phyloP scores from a whole-genome alignment of 805 yeast genomes.

The Starmerella vaccinii region DNA sequence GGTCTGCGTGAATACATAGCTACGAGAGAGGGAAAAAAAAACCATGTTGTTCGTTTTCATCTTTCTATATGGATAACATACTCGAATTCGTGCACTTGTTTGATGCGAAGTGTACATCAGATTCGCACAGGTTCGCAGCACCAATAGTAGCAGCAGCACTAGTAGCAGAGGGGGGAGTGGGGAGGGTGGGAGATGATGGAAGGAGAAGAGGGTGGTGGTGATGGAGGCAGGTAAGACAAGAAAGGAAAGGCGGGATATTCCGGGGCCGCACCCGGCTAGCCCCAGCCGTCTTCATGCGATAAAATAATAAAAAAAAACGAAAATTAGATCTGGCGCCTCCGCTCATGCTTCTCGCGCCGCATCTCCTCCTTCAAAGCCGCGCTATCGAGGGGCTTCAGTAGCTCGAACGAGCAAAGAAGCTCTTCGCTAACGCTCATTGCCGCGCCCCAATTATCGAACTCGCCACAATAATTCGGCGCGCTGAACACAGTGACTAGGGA shows the following conservation, averaged over 20 bases:
- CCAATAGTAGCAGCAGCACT: no score
- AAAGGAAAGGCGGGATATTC: not conserved
- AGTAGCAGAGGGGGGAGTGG: not conserved
- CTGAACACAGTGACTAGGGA: constrained; percentile 90
- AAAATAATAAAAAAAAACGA: not conserved
- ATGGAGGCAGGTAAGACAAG: not conserved
- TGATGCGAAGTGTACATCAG: no score
- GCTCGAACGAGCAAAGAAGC: constrained; percentile 77
- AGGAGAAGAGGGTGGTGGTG: not conserved
- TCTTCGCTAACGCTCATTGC: constrained; percentile 99
- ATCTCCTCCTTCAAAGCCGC: constrained; percentile 88
- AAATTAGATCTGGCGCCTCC: constrained; percentile 29
- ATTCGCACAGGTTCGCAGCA: no score
- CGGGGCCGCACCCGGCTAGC: not conserved
- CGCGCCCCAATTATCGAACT: constrained; percentile 97
- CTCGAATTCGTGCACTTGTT: no score
- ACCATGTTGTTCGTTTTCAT: not conserved
- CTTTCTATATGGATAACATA: not conserved
- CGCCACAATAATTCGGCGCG: constrained; percentile 98
- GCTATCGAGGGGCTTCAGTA: constrained; percentile 47
- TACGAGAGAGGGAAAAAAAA: no score
- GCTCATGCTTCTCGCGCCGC: constrained; percentile 70
- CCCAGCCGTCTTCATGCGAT: not conserved
- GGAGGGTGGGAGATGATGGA: not conserved
- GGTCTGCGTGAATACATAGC: no score